Conservation (phyloP, 305 asterid genomes). For the Fraxinus baroniana region DNA sequence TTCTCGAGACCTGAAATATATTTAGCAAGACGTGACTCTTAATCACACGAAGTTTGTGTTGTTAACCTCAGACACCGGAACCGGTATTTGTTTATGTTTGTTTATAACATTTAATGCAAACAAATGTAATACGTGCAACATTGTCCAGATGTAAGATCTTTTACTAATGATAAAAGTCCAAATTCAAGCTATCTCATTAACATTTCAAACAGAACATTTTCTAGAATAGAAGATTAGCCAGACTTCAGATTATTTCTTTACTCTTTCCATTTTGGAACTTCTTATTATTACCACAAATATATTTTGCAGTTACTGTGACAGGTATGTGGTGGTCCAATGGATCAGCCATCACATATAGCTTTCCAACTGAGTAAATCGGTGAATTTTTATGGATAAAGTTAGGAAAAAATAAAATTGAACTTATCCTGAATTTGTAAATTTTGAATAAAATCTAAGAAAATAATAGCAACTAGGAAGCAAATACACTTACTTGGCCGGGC, state of each 20-base stretch:
- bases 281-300: not conserved
- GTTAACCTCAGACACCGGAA: not conserved
- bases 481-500: slow-evolving; percentile 54
- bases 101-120: not conserved
- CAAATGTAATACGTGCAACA: not conserved
- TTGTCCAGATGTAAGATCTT: not conserved
- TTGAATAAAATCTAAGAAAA: not conserved
- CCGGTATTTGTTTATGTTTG: not conserved
- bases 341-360: not conserved
- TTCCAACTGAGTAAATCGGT: not conserved
- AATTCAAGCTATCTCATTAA: not conserved
- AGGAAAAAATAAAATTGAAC: not conserved
- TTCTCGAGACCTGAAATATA: slow-evolving; percentile 59
- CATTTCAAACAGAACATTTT: not conserved
- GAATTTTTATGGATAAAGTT: not conserved
- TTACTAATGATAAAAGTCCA: not conserved
- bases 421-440: not conserved
- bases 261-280: not conserved
- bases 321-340: not conserved
- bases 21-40: not conserved
- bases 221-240: not conserved
- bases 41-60: not conserved
- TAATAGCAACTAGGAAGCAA: not conserved
- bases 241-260: not conserved
- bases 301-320: not conserved